Percentiles rank a stretch among this genome's conserved stretches.
Conservation (phyloP, 768 basidiomycete species). For the Lactarius evosmus region DNA sequence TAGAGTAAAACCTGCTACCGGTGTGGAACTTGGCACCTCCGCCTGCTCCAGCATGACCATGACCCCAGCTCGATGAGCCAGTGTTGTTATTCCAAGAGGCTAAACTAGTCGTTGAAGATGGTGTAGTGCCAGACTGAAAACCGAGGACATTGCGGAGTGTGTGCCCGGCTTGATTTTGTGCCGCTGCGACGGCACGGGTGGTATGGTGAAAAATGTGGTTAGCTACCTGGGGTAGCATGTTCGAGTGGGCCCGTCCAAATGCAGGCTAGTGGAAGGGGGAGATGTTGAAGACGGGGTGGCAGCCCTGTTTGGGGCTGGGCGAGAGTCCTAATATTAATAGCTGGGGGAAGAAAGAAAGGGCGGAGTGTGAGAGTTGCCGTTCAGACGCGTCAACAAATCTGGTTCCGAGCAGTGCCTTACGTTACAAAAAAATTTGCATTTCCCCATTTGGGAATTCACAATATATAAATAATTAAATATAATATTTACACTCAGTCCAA, state of each 20-base stretch:
- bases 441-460: neutral
- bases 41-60: slow-evolving; percentile 62
- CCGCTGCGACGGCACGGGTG: slow-evolving; percentile 69
- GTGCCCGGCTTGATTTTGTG: slow-evolving; percentile 65
- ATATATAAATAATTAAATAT: slow-evolving; percentile 13
- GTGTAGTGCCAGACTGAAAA: slow-evolving; percentile 51
- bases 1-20: slow-evolving; percentile 66
- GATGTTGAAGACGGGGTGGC: neutral
- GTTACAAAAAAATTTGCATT: neutral
- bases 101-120: slow-evolving; percentile 38
- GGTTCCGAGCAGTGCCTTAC: neutral
- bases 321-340: neutral
- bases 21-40: slow-evolving; percentile 64
- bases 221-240: slow-evolving; percentile 81
- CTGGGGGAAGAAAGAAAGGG: neutral
- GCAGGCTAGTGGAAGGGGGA: neutral
- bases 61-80: slow-evolving; percentile 51
- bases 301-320: neutral
- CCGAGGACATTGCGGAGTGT: slow-evolving; percentile 77
- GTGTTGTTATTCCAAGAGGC: slow-evolving; percentile 43
- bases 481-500: slow-evolving; percentile 16
- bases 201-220: slow-evolving; percentile 75
- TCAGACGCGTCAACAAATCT: slow-evolving; percentile 8
- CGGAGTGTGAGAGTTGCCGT: slow-evolving; percentile 5
- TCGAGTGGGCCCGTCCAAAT: slow-evolving; percentile 15